Evolutionary conservation across 2,329 filamentous ascomycete genomes (phyloP), one percentile per base, ranked within the genome.

Genomic region (Alternaria sp.): DNA sequence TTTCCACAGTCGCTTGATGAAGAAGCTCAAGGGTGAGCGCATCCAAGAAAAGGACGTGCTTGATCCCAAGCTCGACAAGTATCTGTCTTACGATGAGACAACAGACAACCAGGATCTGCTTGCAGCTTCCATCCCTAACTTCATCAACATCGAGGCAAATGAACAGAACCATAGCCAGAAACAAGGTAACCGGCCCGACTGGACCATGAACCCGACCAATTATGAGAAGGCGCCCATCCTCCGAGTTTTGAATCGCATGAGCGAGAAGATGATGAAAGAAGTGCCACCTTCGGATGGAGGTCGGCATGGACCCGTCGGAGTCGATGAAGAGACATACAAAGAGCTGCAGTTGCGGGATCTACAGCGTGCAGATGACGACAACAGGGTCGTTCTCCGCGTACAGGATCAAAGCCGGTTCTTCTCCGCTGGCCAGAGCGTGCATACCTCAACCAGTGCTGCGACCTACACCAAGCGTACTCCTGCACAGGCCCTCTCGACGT

Each of bases 81-180:
- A 97, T 77, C 87, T 97, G 23, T 89, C 91, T 62, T 86, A 87
- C 41, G 91, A 93, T 65, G 91, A 93, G 69, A 81, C 85, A 50
- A 80, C 82, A 25, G 84, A 82, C 14, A 77, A 79, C 1, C 79
- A 78, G 43, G 80, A 82, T 5, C 74, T 80, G 15, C 71, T 87
- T 68, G 83, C 89, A 4, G 83, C 89, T 33, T 87, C 90, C 60
- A 89, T 99, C 20, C 94, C 96, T 1, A 90, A 94, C 72, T 94
- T 96, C 68, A 94, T 99, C 71, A 92, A 99, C 77, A 81, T 99
- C 25, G 93, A 95, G 76, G 96, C 91, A 28, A 99, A 99, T 75
- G 96, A 98, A 81, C 92, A 96, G 78, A 95, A 99, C 74, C 90
- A 97, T 79, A 96, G 94, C 71, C 92, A 94, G 57, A 88, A 90